phyloP scores from a whole-genome alignment of 208 protist genomes.

The Acanthamoeba triangularis region DNA sequence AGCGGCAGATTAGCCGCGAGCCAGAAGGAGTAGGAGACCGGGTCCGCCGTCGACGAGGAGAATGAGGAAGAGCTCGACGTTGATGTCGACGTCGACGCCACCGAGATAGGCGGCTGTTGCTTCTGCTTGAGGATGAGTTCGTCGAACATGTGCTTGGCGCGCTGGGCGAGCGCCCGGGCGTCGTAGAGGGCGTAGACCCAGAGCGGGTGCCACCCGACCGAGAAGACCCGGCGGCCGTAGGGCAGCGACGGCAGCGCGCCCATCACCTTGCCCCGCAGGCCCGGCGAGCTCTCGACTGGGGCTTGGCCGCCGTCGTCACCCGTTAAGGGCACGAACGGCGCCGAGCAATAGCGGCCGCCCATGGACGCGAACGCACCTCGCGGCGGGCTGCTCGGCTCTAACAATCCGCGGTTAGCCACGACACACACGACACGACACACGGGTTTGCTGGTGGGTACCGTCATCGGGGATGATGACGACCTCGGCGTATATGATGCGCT shows the following conservation, averaged over 20 bases:
- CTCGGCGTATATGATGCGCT: conserved; percentile 22
- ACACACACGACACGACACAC: too few relatives aligned
- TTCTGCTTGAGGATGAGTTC: not conserved
- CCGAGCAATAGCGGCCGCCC: not conserved
- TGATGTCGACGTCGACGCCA: not conserved
- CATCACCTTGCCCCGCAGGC: conserved; percentile 23
- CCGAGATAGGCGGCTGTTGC: not conserved
- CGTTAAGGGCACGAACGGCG: too few relatives aligned
- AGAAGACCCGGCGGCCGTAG: not conserved
- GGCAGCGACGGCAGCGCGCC: conserved; percentile 21
- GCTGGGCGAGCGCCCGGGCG: not conserved
- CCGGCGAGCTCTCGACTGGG: not conserved
- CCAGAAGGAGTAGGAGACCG: conserved; percentile 66
- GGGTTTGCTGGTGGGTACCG: not conserved
- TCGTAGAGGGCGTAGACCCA: conserved; percentile 48
- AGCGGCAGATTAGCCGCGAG: conserved; percentile 55
- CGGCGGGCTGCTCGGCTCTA: not conserved
- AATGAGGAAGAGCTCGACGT: not conserved
- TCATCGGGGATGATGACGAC: conserved; percentile 41
- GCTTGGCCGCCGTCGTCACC: not conserved
- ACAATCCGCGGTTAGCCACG: too few relatives aligned
- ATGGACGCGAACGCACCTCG: not conserved
- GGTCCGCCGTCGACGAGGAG: not conserved
- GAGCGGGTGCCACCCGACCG: conserved; percentile 40
- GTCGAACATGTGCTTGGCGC: conserved; percentile 45